These are phyloP conservation scores for Cordyceps farinosa DNA, from an alignment of 2,329 filamentous ascomycete genomes.

Conservation along the genomic window DNA sequence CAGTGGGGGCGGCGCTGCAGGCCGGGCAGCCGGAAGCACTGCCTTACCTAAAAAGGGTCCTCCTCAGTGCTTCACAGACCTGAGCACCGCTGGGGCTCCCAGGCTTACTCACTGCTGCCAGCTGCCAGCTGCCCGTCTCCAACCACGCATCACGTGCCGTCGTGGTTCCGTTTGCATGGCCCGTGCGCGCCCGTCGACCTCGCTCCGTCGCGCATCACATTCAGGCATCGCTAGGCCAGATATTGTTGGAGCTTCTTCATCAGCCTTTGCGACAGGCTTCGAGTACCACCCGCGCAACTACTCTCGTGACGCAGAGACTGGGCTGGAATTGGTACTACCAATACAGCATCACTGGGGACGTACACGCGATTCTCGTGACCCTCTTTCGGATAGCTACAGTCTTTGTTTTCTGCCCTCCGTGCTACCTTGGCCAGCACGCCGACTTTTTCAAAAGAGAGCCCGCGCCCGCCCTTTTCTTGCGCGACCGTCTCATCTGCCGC, in stretches of 20 bases:
- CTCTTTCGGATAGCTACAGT: not conserved
- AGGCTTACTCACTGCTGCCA: not conserved
- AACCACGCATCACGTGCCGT: slow-evolving; percentile 9
- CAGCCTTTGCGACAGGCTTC: slow-evolving; percentile 13
- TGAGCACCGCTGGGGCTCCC: not conserved
- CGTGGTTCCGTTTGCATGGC: slow-evolving; percentile 16
- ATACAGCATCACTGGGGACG: not conserved
- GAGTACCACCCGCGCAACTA: not conserved
- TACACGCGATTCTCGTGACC: not conserved
- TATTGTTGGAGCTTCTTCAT: slow-evolving; percentile 9
- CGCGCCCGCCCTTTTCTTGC: not conserved
- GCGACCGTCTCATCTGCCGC: not conserved
- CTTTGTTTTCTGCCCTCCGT: not conserved
- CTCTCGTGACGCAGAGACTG: not conserved
- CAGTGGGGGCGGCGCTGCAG: not conserved
- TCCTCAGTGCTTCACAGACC: not conserved
- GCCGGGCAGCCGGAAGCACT: not conserved
- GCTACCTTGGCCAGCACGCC: slow-evolving; percentile 3
- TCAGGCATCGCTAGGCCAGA: slow-evolving; percentile 8
- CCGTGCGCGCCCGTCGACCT: slow-evolving; percentile 13
- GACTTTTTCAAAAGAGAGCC: not conserved
- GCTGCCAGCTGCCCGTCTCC: not conserved
- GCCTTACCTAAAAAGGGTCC: not conserved
- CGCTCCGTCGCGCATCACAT: slow-evolving; percentile 2
- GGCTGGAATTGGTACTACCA: too few relatives aligned